Base-by-base conservation (phyloP, 345 rosid species). In the Iberis pinnata region DNA sequence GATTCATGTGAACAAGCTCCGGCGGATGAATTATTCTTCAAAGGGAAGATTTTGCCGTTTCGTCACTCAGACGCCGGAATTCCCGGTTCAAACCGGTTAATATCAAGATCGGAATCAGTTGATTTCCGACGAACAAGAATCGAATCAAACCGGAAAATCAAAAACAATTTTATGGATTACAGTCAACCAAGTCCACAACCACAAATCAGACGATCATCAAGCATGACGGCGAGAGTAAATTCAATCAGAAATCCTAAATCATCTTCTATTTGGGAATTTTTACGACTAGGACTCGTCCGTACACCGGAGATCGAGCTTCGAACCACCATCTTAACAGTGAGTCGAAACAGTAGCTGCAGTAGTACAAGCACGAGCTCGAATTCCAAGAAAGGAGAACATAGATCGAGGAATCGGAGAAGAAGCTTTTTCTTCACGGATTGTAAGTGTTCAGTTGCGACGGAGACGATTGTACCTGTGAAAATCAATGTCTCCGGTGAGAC, bases 131-230 rank as follows among this genome's bases (percentile, higher is more conserved):
- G 61, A 40, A 47, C 61, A 39, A 49, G 67, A 75, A 43, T 26
- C 29, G 26, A 26, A 39, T 65, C 72, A 11, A 72, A 74, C 45
- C 78, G 78, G 45, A 70, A 56, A 55, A 14, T 56, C 37, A 51
- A 68, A 39, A 77, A 79, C 66, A 80, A 71, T 24, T 88, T 80
- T 51, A 63, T 69, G 11, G 64, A 51, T 33, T 60, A 64, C 25
- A 63, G 60, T 65, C 80, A 73, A 43, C 89, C 89, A 10, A 88
- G 96, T 60, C 95, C 96, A 8, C 81, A 75, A 10, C 95, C 93
- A 16, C 95, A 83, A 32, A 76, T 83, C 44, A 70, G 80, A 63
- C 58, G 60, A 7, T 60, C 83, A 50, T 65, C 40, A 20, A 68
- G 72, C 53, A 60, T 68, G 67, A 49, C 75, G 24, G 49, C 59